Evolutionary conservation across 352 stramenopile genomes (phyloP), one percentile per base, ranked within the genome.

Genomic region (Phytopythium chamaehyphon): DNA sequence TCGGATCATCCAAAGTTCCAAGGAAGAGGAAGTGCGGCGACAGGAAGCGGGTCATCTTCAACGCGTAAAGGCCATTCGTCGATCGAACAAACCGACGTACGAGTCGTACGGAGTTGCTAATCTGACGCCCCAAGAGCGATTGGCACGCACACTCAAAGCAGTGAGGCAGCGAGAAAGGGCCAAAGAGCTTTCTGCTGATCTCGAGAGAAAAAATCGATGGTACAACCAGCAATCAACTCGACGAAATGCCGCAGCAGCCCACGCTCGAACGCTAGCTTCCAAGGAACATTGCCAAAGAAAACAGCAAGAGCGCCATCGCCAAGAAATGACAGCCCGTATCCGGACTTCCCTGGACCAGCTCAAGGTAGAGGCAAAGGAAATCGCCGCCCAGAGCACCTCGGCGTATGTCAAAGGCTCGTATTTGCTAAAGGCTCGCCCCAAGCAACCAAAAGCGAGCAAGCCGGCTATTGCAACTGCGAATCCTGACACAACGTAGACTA

Each of bases 361-460:
- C 19, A 39, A 57, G 15, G 16, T 68, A 15, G 47, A 71, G 23
- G 62, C 69, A 6, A 63, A 66, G 23, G 26, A 36, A 0, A 66
- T 82, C 21, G 54, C 72, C 35, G 47, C 45, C 3, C 52, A 54
- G 16, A 47, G 15, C 21, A 65, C 54, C 9, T 55, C 61, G 10
- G 56, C 26, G 24, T 85, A 81, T 43, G 59, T 73, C 6, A 55
- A 44, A 10, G 76, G 76, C 1, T 87, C 76, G 0, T 83, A 69
- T 48, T 39, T 87, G 6, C 53, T 85, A 0, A 71, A 71, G 49
- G 31, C 50, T 15, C 40, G 40, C 18, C 40, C 51, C 19, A 31
- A 35, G 1, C 21, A 35, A n/a, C 47, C n/a, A 4, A 42, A 21
- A n/a, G 9, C 37, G 37, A 31, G 12, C 6, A 52, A 28, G 21